Conservation (phyloP, 2,329 filamentous ascomycete species). For the Colletotrichum eremochloae region DNA sequence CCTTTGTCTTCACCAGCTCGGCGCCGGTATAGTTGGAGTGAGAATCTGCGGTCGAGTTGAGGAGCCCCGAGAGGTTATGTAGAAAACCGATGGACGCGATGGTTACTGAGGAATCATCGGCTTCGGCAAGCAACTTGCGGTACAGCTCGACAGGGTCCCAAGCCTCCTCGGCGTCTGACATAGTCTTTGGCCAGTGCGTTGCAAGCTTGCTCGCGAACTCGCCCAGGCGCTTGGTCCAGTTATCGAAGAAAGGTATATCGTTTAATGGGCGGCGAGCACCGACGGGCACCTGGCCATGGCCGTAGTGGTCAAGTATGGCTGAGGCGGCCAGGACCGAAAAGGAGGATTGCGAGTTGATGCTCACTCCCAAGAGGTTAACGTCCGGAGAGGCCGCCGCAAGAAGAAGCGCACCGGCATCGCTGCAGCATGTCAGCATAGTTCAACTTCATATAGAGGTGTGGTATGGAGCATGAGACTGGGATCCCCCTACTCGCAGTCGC, state of each 20-base stretch:
- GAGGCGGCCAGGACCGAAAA: conserved; percentile 58
- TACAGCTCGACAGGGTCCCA: conserved; percentile 61
- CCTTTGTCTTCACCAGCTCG: conserved; percentile 59
- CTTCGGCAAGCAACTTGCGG: conserved; percentile 56
- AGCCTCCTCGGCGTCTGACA: conserved; percentile 52
- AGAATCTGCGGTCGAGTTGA: conserved; percentile 59
- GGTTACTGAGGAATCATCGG: conserved; percentile 57
- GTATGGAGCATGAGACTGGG: not conserved
- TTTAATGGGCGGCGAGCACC: conserved; percentile 56
- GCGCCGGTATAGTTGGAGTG: conserved; percentile 55
- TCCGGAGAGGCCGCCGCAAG: conserved; percentile 54
- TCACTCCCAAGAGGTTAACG: conserved; percentile 56
- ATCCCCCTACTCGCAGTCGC: conserved; percentile 58
- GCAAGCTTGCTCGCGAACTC: conserved; percentile 63
- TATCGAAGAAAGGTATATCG: conserved; percentile 60
- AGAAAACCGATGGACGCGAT: conserved; percentile 61
- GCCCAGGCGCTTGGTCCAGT: conserved; percentile 53
- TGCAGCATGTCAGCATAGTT: conserved; percentile 41
- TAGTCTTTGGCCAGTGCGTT: conserved; percentile 56
- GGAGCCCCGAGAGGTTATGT: conserved; percentile 60
- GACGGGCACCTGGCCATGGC: conserved; percentile 52
- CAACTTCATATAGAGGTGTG: not conserved
- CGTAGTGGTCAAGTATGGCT: conserved; percentile 57
- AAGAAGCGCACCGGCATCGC: conserved; percentile 57
- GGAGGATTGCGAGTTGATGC: conserved; percentile 56